These are phyloP conservation scores for Neurospora discreta DNA, from an alignment of 495 filamentous ascomycete genomes.

Conservation along the genomic window DNA sequence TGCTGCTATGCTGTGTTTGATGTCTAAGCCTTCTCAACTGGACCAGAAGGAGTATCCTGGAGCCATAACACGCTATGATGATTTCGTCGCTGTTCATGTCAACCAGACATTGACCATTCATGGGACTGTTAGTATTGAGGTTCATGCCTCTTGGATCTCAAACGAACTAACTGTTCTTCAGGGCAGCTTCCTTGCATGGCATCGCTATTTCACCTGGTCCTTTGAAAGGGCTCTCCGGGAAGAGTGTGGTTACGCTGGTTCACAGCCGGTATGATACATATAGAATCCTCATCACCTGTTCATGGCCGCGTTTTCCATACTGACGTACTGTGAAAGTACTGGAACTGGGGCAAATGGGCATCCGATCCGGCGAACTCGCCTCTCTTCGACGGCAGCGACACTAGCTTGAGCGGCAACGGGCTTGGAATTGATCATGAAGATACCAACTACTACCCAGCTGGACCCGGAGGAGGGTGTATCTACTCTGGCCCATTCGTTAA, in stretches of 20 bases:
- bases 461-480: slow-evolving; percentile 62
- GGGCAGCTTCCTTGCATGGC: slow-evolving; percentile 61
- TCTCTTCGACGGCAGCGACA: slow-evolving; percentile 52
- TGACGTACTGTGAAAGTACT: slow-evolving; percentile 29
- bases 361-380: slow-evolving; percentile 43
- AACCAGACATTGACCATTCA: slow-evolving; percentile 52
- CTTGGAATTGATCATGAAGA: slow-evolving; percentile 23
- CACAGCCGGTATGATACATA: slow-evolving; percentile 16
- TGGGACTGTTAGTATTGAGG: slow-evolving; percentile 28
- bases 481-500: slow-evolving; percentile 46
- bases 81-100: slow-evolving; percentile 60
- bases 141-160: background rate
- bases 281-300: background rate
- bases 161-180: slow-evolving; percentile 4
- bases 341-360: slow-evolving; percentile 51
- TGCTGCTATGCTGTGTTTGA: slow-evolving; percentile 54
- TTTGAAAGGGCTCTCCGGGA: slow-evolving; percentile 54
- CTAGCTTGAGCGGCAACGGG: slow-evolving; percentile 54
- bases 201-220: slow-evolving; percentile 52
- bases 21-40: slow-evolving; percentile 38
- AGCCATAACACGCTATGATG: slow-evolving; percentile 43
- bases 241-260: slow-evolving; percentile 58
- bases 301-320: background rate
- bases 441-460: slow-evolving; percentile 27
- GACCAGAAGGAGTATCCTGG: slow-evolving; percentile 26